phyloP scores from a whole-genome alignment of 2,329 filamentous ascomycete species.

The Colletotrichum coccodes region DNA sequence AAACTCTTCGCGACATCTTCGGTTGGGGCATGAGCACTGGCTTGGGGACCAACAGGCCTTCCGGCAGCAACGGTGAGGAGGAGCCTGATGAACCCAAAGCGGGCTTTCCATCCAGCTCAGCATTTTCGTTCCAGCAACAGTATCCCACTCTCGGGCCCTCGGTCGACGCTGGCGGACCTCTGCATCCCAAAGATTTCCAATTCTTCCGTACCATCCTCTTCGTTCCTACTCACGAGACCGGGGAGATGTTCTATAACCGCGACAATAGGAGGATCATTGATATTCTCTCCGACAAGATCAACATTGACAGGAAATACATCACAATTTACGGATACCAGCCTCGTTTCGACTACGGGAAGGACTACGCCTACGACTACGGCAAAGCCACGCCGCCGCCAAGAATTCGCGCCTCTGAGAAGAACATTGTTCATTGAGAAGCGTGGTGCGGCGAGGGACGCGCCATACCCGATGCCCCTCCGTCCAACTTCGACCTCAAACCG shows the following conservation, averaged over 20 bases:
- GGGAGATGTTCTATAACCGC: background rate
- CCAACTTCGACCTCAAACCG: constrained; percentile 2
- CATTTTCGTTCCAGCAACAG: background rate
- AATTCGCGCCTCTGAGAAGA: constrained; percentile 11
- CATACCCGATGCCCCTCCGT: background rate
- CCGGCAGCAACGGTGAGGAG: background rate
- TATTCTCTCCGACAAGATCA: constrained; percentile 3
- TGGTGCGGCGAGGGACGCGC: constrained; percentile 29
- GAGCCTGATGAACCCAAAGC: constrained; percentile 20
- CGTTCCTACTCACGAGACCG: background rate
- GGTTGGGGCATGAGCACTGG: background rate
- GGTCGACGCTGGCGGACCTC: background rate
- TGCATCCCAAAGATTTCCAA: background rate
- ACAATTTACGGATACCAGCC: constrained; percentile 13
- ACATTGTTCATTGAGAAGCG: constrained; percentile 39
- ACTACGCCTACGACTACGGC: background rate
- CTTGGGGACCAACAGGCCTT: background rate
- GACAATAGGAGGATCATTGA: background rate
- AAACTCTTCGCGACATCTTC: background rate
- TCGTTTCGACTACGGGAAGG: background rate
- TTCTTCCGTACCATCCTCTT: constrained; percentile 28
- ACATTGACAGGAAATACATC: constrained; percentile 14
- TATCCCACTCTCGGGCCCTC: constrained; percentile 11
- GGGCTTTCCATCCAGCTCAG: background rate
- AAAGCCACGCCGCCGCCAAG: constrained; percentile 1